Base-by-base conservation (phyloP, 352 stramenopile species). In the Phytophthora brassicae region DNA sequence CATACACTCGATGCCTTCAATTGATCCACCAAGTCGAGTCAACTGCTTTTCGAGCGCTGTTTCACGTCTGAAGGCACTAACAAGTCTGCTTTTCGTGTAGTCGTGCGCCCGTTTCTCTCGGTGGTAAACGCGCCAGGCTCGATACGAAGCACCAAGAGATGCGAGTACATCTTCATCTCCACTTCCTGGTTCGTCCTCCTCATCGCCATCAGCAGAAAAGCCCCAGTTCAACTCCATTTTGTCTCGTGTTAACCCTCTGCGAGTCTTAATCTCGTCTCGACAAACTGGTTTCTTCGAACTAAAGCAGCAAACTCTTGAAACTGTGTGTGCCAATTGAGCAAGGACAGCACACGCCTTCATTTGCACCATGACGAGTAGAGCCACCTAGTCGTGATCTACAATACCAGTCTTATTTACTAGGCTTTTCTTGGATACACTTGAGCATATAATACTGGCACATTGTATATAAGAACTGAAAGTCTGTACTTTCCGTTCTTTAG, bases 61-160 rank as follows among this genome's bases (percentile, higher is more conserved):
- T 71, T 75, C 63, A 29, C 59, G 63, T 51, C 50, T 55, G 20
- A 72, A 57, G 9, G 38, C 35, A 19, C 48, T 59, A 17, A 70
- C 68, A 23, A 75, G 51, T 28, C 55, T 72, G 38, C 43, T 66
- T 41, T 70, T 75, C 28, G 64, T 75, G 54, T 72, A 72, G 26
- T 66, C 68, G 24, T 75, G 68, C 6, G 68, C 68, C 20, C 59
- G 50, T 36, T 75, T 75, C 39, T 75, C 67, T 48, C 64, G 50
- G 57, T 69, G 55, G 39, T 70, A 71, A 33, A 63, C 48, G 3
- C 58, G 64, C 58, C 59, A 70, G 11, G 64, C 64, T 57, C 68
- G 53, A 56, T 67, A 65, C n/a, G 64, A 68, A 13, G 64, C 53
- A 17, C 52, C 50, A 26, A 75, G 59, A 8, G 68, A 75, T 43